These are phyloP conservation scores for Polyporus arcularius DNA, from an alignment of 768 basidiomycete species.

Conservation along the genomic window DNA sequence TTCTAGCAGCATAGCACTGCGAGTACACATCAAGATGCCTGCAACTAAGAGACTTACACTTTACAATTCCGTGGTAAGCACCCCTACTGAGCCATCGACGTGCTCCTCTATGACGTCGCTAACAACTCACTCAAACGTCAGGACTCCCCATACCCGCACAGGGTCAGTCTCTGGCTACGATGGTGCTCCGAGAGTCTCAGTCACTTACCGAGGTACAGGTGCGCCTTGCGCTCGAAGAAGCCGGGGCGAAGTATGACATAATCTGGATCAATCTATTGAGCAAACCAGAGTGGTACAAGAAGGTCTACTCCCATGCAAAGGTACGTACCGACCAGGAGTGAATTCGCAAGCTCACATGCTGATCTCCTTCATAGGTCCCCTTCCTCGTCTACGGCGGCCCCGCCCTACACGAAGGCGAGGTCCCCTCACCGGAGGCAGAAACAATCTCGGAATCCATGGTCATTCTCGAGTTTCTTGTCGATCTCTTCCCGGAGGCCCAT, in stretches of 20 bases:
- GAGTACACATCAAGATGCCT: no score
- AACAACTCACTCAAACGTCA: no score
- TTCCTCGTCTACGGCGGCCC: background rate
- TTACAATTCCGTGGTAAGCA: no score
- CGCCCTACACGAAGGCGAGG: slow-evolving; percentile 33
- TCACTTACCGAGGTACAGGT: background rate
- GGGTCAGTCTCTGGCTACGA: no score
- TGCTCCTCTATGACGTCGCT: no score
- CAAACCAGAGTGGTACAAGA: background rate
- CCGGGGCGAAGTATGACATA: background rate
- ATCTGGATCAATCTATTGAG: background rate
- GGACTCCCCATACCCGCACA: no score
- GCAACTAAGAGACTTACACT: no score
- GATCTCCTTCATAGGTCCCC: background rate
- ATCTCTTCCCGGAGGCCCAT: slow-evolving; percentile 43
- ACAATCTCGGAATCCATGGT: slow-evolving; percentile 66
- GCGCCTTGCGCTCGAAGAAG: background rate
- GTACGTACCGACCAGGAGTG: slow-evolving; percentile 21
- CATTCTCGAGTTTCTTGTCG: slow-evolving; percentile 65
- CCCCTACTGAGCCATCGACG: no score
- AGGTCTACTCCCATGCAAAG: background rate
- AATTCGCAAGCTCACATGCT: background rate
- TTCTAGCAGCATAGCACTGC: no score
- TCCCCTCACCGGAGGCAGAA: slow-evolving; percentile 55
- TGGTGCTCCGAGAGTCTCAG: no score